Evolutionary conservation across 257 asterid genomes (phyloP), one percentile per base, ranked within the genome.

Genomic region (Scutellaria baicalensis): DNA sequence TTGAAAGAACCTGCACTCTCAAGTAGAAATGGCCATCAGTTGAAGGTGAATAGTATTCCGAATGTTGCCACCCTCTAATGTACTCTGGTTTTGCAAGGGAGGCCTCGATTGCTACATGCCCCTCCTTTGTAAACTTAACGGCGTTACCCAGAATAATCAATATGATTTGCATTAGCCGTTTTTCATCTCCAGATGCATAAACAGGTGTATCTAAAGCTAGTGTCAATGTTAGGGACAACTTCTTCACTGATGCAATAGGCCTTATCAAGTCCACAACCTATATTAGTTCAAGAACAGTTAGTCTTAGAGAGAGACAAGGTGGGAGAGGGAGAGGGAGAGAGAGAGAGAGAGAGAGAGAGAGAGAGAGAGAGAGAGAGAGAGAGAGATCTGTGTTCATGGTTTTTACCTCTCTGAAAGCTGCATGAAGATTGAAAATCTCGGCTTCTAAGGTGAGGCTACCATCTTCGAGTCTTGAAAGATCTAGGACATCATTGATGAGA

Each of bases 381-480:
- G 14, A 14, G 47, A 17, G n/a, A 18, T 38, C 1, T 2, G 0
- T 33, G 44, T 31, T 57, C 42, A 55, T 57, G 12, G 7, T 31
- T 38, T 61, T 11, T 33, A 89, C 96, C 90, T 89, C 92, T 72
- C 74, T 35, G 33, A 89, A 80, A 68, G 83, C 60, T 69, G 80
- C 83, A 18, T 79, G 94, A 63, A 87, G 86, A 73, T 83, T 85
- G 75, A 89, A 85, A 5, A 23, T 66, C 66, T 81, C 76, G 12
- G 83, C 42, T 33, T 83, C 92, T 45, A 89, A 63, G 66, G 69
- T 76, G 44, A 89, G 87, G 78, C 84, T 85, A n/a, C 96, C 92
- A 54, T 89, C 90, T 81, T 89, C 94, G 56, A 89, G 94, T 59
- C 79, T 83, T 10, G 94, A 89, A 65, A 89, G 88, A 75, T 89